Conservation (phyloP, 1,139 yeast species). For the Candida sp. region DNA sequence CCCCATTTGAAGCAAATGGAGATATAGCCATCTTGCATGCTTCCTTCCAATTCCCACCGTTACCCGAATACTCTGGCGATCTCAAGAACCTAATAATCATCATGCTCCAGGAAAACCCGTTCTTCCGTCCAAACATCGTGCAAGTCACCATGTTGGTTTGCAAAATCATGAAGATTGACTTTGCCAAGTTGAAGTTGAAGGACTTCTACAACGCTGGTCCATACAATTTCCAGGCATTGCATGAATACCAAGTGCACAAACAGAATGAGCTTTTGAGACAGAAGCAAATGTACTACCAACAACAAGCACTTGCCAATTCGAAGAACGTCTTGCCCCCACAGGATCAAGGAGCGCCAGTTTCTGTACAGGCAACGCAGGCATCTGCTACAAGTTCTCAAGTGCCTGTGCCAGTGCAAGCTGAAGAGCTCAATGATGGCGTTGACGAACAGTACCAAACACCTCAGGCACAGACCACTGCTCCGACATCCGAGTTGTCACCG, state of each 20-base stretch:
- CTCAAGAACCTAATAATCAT: conserved; percentile 78
- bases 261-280: conserved; percentile 41
- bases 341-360: not conserved
- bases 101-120: conserved; percentile 79
- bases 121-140: conserved; percentile 83
- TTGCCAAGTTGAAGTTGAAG: conserved; percentile 28
- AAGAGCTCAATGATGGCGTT: not conserved
- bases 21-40: conserved; percentile 77
- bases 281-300: conserved; percentile 40
- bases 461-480: not conserved
- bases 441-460: not conserved
- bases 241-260: conserved; percentile 46
- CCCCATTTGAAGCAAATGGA: conserved; percentile 81
- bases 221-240: conserved; percentile 49
- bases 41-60: conserved; percentile 59
- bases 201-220: conserved; percentile 45
- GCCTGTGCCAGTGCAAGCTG: not conserved
- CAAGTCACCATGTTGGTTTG: conserved; percentile 54
- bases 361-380: not conserved
- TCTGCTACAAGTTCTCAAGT: not conserved
- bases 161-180: conserved; percentile 35
- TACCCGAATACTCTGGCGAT: conserved; percentile 62
- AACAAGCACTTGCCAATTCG: conserved; percentile 22
- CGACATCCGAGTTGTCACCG: not conserved
- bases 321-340: conserved; percentile 6